Base-by-base conservation (phyloP, 1,284 basidiomycete species). In the Farysia itapuensis region DNA sequence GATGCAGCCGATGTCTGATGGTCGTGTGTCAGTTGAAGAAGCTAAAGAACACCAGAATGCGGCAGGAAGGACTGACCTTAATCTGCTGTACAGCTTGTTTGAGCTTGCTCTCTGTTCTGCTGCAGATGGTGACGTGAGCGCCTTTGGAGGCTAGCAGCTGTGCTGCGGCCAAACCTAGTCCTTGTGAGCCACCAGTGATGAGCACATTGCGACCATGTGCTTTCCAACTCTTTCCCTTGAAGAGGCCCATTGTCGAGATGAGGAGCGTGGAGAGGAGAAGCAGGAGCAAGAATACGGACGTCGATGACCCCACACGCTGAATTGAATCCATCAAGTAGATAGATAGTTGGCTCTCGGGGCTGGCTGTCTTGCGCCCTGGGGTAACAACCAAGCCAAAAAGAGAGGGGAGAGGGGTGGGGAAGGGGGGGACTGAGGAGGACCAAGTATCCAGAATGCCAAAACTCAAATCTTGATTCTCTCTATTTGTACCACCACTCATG, bases 101-200 rank as follows among this genome's bases (percentile, higher is more conserved):
- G 21, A 90, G 79, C 53, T 84, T 85, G 33, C 79, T 77, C 56
- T 84, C 79, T 61, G 85, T 82, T 20, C 89, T 81, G 31, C 89
- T 88, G 24, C 90, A 86, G 51, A 93, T 87, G 2, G 86, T 87
- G 4, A 93, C 85, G 72, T 89, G 80, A 1, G 89, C 88, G 2
- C 90, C 90, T 41, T 81, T 80, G 57, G 81, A 78, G n/a, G 85
- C 83, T 11, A 92, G 81, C 29, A 85, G 79, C 29, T 82, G 80
- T 1, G 89, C 87, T 1, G 91, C 79, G 0, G 84, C 81, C 12
- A 89, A 81, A 7, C 90, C 90, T 2, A 90, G 82, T 1, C 90
- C 90, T 18, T 85, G 81, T 8, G 85, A 88, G 1, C 88, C 90
- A 19, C 90, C 90, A 13, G 89, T 88, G 40, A 91, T 79, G 85